A percentile compares a stretch with the other conserved stretches of the same genome.
Evolutionary conservation across 768 basidiomycete species (phyloP).

Genomic region (Harrya chromipes): DNA sequence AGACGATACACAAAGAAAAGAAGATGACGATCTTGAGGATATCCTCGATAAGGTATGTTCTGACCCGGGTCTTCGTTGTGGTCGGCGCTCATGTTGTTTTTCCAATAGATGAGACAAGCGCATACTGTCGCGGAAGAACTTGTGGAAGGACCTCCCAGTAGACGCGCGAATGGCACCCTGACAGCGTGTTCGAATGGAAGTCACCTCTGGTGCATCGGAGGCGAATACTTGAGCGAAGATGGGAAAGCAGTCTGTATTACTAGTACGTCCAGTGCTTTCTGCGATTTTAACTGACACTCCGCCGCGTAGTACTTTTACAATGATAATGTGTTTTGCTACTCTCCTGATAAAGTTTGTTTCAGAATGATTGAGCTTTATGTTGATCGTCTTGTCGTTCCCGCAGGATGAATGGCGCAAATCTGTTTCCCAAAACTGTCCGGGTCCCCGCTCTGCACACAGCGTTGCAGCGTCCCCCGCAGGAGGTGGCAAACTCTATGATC

Average conservation of each 20-base stretch:
- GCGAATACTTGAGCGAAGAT: slow-evolving; percentile 87
- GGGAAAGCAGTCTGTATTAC: slow-evolving; percentile 60
- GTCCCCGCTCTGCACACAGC: slow-evolving; percentile 85
- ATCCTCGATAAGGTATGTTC: slow-evolving; percentile 71
- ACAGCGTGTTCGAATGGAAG: slow-evolving; percentile 78
- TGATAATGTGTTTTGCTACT: slow-evolving; percentile 83
- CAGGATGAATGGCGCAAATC: slow-evolving; percentile 90
- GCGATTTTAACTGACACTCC: neutral
- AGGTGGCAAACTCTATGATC: slow-evolving; percentile 85
- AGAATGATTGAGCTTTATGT: neutral
- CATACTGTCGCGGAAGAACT: slow-evolving; percentile 85
- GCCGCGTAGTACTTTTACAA: slow-evolving; percentile 72
- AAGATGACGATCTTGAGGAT: slow-evolving; percentile 76
- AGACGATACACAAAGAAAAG: slow-evolving; percentile 64
- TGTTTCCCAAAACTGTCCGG: slow-evolving; percentile 79
- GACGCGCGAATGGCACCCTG: slow-evolving; percentile 80
- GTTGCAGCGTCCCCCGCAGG: slow-evolving; percentile 67
- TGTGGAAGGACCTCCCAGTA: slow-evolving; percentile 76
- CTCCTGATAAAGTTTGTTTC: slow-evolving; percentile 65
- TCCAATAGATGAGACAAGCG: slow-evolving; percentile 65
- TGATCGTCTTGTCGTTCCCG: neutral
- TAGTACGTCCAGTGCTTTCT: accelerated
- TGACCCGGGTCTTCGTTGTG: neutral
- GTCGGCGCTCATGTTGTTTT: slow-evolving; percentile 7
- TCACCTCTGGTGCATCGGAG: slow-evolving; percentile 81